Evolutionary conservation across 805 yeast genomes (phyloP), one percentile per base, ranked within the genome.

Genomic region (Soucietia sequanensis): DNA sequence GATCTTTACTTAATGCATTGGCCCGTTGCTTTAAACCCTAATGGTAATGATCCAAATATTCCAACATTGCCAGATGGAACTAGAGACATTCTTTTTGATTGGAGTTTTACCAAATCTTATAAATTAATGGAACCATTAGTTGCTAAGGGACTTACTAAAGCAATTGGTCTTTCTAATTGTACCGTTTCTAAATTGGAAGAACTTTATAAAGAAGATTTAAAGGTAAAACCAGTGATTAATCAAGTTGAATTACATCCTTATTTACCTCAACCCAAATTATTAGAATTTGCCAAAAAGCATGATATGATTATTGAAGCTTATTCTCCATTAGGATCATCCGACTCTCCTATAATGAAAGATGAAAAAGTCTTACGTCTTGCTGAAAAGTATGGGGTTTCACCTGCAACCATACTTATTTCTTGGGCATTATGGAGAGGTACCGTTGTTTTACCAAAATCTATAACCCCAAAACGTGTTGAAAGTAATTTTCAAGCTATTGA

Each of bases 1-100:
- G 95, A 87, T 54, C 64, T 87, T 39, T 80, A 80, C 54, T 70
- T 87, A 52, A 72, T 86, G 56, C 95, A 87, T 61, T 87, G 95
- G 95, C 95, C 95, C 5, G 48, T 45, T 27, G 47, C 59, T 10
- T 56, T 75, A 39, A 72, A 69, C 34, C 58, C 68, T n/a, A 53
- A 62, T 31, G 62, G 63, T 13, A 55, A 55, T 12, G 48, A 62
- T 38, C 49, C 24, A 27, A 50, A 43, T 41, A 49, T 67, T 30
- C 72, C 74, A 31, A 51, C 43, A 12, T 50, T 46, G 28, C 59
- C 58, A 26, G 53, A 52, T 47, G 75, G 68, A 5, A 58, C 57
- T 15, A 59, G 68, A 28, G 23, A 21, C 29, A 52, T 65, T 22
- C 43, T 51, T 15, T 35, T 44, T 12, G 65, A 55, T 33, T 54